These are phyloP conservation scores for Dioscorea cayenensis DNA, from an alignment of 116 monocot species.

Conservation along the genomic window DNA sequence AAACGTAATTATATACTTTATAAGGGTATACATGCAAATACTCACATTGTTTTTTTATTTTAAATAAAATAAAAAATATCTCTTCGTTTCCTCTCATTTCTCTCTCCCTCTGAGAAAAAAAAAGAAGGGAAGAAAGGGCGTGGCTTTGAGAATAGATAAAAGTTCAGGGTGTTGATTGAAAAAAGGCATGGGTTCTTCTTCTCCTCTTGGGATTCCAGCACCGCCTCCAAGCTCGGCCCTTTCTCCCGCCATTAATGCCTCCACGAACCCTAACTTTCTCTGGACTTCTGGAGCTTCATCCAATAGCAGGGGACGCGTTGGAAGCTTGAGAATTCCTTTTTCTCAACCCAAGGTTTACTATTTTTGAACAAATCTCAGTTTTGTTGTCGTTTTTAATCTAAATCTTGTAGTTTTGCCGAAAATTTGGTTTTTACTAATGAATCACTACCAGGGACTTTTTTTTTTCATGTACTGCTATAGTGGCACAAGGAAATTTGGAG, in stretches of 20 bases:
- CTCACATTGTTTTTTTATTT: too few relatives aligned
- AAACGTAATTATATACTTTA: too few relatives aligned
- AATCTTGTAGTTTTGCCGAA: constrained; percentile 1
- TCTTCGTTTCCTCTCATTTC: background rate
- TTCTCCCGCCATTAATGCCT: background rate
- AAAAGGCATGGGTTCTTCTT: constrained; percentile 3
- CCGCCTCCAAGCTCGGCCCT: background rate
- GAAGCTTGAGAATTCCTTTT: background rate
- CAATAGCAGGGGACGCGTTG: background rate
- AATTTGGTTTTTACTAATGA: constrained; percentile 96
- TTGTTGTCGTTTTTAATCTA: background rate
- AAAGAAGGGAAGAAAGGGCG: background rate
- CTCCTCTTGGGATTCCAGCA: constrained; percentile 1
- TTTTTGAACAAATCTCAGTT: background rate
- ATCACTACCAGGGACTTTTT: constrained; percentile 92
- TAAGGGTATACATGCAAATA: too few relatives aligned
- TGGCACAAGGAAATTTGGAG: constrained; percentile 28
- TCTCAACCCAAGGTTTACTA: background rate
- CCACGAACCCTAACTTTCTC: background rate
- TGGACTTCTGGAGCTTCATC: background rate
- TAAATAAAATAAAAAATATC: too few relatives aligned
- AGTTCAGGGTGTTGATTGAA: background rate
- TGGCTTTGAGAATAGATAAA: background rate
- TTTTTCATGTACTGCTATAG: constrained; percentile 89
- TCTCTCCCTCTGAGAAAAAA: background rate